Evolutionary conservation across 352 stramenopile genomes (phyloP).

Genomic region (Pythium aquatile): DNA sequence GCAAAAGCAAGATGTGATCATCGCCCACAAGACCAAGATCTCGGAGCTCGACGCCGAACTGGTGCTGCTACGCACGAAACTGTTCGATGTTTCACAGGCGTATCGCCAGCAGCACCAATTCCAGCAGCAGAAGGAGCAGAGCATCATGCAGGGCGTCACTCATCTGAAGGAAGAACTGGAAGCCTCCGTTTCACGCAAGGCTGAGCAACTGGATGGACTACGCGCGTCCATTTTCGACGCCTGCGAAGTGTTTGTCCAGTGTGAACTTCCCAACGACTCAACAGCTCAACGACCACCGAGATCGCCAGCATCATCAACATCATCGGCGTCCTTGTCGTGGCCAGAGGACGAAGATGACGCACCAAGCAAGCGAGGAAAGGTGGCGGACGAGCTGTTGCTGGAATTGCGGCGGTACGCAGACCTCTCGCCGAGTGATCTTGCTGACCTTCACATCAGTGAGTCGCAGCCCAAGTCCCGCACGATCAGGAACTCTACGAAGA

Average conservation of each 20-base stretch:
- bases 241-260: conserved; percentile 55
- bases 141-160: conserved; percentile 17
- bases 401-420: conserved; percentile 45
- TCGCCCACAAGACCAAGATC: conserved; percentile 43
- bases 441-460: conserved; percentile 31
- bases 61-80: conserved; percentile 30
- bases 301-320: neutral
- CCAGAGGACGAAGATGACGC: conserved; percentile 14
- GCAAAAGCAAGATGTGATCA: conserved; percentile 57
- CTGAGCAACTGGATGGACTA: conserved; percentile 48
- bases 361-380: neutral
- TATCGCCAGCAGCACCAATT: conserved; percentile 40
- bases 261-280: neutral
- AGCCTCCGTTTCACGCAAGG: conserved; percentile 16
- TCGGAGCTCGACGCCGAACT: conserved; percentile 35
- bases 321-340: conserved; percentile 6
- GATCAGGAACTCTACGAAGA: neutral
- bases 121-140: conserved; percentile 28
- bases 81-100: conserved; percentile 37
- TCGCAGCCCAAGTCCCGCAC: neutral
- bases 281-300: neutral
- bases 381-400: conserved; percentile 22
- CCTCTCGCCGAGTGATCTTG: conserved; percentile 44
- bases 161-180: conserved; percentile 25
- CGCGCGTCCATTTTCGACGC: conserved; percentile 58